Evolutionary conservation across 306 rosid species (phyloP), one percentile per base, ranked within the genome.

Genomic region (Rosa rugosa): DNA sequence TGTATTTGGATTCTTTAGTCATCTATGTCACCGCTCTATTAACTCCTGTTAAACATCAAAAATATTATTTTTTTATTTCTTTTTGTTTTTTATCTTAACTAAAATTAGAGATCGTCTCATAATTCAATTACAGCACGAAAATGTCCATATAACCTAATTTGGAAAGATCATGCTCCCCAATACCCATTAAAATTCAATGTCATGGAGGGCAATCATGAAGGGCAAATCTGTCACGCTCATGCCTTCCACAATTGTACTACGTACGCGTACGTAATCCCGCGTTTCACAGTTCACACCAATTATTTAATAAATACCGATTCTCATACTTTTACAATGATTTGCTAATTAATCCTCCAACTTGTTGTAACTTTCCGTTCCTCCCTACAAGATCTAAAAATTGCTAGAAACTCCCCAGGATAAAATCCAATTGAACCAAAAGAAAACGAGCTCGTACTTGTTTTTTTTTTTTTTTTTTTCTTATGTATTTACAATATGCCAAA

Each of bases 221-320:
- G 40, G 68, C 20, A 38, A 73, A 38, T 22, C 27, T 40, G 68
- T 4, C 66, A 40, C n/a, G 86, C 75, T 77, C 71, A 79, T 75
- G 74, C 75, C 76, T 77, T 77, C 77, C 85, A 77, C 41, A 82
- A 80, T 20, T 25, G 66, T 73, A 73, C 76, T 74, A 82, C 79
- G n/a, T n/a, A 79, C 73, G 57, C 70, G 62, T 86, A 80, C 84
- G 62, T 72, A 80, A 82, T 75, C 83, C 82, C 80, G 74, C 78
- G 76, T 77, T 56, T 51, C 40, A 14, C 0, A 31, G 36, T 31
- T 31, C 36, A 31, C 36, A 31, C 36, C 36, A 31, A 31, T 31
- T 31, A 31, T 31, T 31, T 31, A 31, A 31, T 31, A 31, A 31
- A 31, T 2, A 0, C 22, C 59, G 23, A 53, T 49, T 13, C 59